phyloP scores from a whole-genome alignment of 2,329 filamentous ascomycete species.

The Fusarium coicis region DNA sequence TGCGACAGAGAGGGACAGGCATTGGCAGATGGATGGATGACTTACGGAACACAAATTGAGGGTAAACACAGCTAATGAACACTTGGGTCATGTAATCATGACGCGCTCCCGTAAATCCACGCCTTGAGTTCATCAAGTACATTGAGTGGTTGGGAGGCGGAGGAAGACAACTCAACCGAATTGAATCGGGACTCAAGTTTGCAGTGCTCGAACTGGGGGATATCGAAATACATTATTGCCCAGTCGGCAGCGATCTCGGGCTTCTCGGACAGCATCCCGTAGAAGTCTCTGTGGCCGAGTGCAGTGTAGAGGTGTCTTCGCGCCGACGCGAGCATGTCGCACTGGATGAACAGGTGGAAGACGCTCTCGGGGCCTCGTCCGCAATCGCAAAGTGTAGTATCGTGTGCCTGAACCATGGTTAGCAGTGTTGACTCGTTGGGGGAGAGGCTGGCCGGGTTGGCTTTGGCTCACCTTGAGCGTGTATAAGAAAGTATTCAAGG shows the following conservation, averaged over 20 bases:
- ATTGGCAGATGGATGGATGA: neutral
- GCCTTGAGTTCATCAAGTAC: neutral
- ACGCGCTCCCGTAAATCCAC: neutral
- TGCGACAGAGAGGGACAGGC: neutral
- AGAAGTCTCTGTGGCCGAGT: neutral
- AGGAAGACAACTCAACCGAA: neutral
- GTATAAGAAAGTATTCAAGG: neutral
- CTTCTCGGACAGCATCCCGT: neutral
- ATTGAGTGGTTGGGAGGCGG: neutral
- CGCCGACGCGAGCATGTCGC: neutral
- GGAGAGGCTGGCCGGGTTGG: neutral
- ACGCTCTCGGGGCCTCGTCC: neutral
- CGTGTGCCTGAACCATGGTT: neutral
- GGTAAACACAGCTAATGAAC: neutral
- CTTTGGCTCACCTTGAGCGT: too few species aligned
- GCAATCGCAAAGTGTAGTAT: neutral
- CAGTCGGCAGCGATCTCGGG: neutral
- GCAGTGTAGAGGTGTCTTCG: neutral
- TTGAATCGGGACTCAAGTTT: neutral
- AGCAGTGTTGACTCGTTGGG: neutral
- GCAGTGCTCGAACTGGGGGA: neutral
- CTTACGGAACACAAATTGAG: neutral
- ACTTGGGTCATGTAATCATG: neutral
- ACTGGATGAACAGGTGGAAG: neutral
- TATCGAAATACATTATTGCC: neutral